phyloP scores from a whole-genome alignment of 768 basidiomycete genomes.

The Mycena rosella region DNA sequence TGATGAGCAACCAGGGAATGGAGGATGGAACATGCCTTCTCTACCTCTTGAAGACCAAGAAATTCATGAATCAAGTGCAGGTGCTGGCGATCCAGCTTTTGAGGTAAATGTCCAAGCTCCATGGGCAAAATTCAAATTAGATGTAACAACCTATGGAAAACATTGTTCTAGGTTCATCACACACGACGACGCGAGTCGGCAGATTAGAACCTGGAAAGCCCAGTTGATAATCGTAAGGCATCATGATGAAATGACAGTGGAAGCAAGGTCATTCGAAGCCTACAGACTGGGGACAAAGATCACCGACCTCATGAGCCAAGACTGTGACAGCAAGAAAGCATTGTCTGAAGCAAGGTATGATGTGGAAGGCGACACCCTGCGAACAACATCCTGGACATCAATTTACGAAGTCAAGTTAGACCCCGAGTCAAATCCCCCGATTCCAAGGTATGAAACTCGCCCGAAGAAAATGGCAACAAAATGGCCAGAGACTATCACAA shows the following conservation, averaged over 20 bases:
- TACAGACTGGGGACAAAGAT: slow-evolving; percentile 6
- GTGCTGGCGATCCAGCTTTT: too few species aligned
- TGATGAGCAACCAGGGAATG: too few species aligned
- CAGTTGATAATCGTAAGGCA: not conserved
- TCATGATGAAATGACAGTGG: not conserved
- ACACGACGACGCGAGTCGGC: not conserved
- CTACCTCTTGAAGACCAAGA: too few species aligned
- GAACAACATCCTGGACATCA: not conserved
- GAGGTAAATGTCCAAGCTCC: too few species aligned
- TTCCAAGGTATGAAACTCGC: not conserved
- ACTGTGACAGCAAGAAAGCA: slow-evolving; percentile 2
- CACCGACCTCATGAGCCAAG: not conserved
- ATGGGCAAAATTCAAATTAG: not conserved
- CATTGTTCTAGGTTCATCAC: slow-evolving; percentile 5
- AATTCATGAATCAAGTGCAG: too few species aligned
- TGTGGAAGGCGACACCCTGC: slow-evolving; percentile 3
- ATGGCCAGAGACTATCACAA: slow-evolving; percentile 20
- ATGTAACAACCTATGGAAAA: slow-evolving; percentile 17
- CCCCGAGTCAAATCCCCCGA: not conserved
- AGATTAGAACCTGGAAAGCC: slow-evolving; percentile 2
- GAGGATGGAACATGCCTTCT: too few species aligned
- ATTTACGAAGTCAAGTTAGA: slow-evolving; percentile 13
- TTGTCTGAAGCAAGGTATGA: slow-evolving; percentile 3
- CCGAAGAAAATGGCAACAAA: slow-evolving; percentile 10
- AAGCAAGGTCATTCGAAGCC: not conserved